Evolutionary conservation across 345 rosid genomes (phyloP), one percentile per base, ranked within the genome.

Genomic region (Fremontodendron californicum): DNA sequence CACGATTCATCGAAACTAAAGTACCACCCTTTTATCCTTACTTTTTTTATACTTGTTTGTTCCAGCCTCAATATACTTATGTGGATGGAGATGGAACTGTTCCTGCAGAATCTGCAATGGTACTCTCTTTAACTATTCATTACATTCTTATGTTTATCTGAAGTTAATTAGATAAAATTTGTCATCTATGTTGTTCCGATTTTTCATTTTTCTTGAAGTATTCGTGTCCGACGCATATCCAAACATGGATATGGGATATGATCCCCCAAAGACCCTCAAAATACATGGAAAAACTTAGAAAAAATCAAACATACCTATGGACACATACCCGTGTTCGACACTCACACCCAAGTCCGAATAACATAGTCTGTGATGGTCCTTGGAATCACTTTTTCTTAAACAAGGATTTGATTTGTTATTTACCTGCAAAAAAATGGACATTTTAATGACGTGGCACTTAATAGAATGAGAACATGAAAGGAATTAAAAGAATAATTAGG

Each of bases 11-110:
- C 43, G 9, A n/a, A 48, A 4, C 7, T 1, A 43, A 9, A 29
- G 5, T 37, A 9, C 9, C 51, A 66, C 49, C 45, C 58, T 58
- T 43, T 74, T 23, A 54, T 52, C 16, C 58, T 69, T 49, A 66
- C 63, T 19, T 27, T 71, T 15, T 27, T 31, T 81, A 6, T 43
- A 62, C 39, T 43, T 46, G 45, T 49, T 72, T 72, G 64, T 84
- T 70, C 18, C 88, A 94, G 97, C 97, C 97, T 42, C 81, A 86
- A 76, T 92, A 94, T 74, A 85, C 91, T 31, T 94, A 81, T 40
- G 96, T 91, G 27, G 97, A 94, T 81, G 98, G 98, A 78, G 97
- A 94, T 85, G 98, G 97, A 80, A 94, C 98, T 4, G 98, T 94
- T 71, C 98, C 97, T 18, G 78, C 93, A 29, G 98, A 94, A 82